Conservation (phyloP, 176 grass and related monocot species). For the Oryza meyeriana region DNA sequence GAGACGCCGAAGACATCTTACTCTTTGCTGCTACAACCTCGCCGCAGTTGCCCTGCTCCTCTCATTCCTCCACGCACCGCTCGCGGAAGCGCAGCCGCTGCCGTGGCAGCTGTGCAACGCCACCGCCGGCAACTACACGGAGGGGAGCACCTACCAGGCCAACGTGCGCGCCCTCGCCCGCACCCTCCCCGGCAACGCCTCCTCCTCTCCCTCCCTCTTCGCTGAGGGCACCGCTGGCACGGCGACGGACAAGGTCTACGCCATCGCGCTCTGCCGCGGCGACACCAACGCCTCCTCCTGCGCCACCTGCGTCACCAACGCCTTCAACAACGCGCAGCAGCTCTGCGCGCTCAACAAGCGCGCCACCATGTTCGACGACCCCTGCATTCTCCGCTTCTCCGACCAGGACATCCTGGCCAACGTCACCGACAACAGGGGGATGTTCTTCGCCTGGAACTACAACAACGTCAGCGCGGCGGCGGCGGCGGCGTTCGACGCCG, state of each 20-base stretch:
- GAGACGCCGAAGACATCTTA: neutral
- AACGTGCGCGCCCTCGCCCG: conserved; percentile 29
- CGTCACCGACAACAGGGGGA: neutral
- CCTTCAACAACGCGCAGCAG: conserved; percentile 29
- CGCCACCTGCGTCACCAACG: neutral
- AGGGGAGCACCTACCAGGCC: conserved; percentile 32
- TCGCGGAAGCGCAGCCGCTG: neutral
- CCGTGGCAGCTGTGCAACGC: conserved; percentile 28
- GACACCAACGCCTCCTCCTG: conserved; percentile 29
- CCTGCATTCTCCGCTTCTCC: conserved; percentile 58
- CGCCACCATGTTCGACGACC: conserved; percentile 43
- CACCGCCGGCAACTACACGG: conserved; percentile 8
- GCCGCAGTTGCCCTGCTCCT: neutral
- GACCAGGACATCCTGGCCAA: conserved; percentile 30
- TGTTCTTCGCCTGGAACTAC: neutral
- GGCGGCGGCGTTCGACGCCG: neutral
- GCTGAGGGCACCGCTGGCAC: conserved; percentile 7
- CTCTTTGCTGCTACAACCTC: neutral
- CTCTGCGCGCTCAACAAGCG: conserved; percentile 17
- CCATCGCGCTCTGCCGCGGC: conserved; percentile 44
- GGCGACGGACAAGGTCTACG: conserved; percentile 21
- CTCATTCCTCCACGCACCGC: neutral
- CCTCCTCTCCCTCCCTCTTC: conserved; percentile 17
- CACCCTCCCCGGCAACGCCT: neutral
- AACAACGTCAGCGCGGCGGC: neutral